Conservation (phyloP, 345 rosid genomes). For the Kandelia obovata region DNA sequence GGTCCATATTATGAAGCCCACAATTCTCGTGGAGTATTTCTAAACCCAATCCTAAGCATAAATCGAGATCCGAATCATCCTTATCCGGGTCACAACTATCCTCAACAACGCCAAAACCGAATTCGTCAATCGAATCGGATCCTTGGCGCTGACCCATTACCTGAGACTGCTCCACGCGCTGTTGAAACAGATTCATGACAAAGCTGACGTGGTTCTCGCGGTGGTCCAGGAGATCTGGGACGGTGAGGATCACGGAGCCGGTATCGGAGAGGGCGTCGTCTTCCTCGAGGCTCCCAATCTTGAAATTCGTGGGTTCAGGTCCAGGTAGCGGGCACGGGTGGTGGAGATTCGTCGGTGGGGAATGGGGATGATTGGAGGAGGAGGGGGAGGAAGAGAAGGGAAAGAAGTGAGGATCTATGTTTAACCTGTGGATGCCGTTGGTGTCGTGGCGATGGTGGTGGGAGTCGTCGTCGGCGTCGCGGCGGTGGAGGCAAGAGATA, state of each 20-base stretch:
- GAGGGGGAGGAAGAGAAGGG: not conserved
- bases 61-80: constrained; percentile 40
- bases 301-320: constrained; percentile 5
- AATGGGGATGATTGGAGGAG: constrained; percentile 4
- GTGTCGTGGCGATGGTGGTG: constrained; percentile 17
- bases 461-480: constrained; percentile 20
- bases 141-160: constrained; percentile 14
- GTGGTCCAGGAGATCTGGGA: constrained; percentile 48
- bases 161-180: constrained; percentile 85
- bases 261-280: constrained; percentile 27
- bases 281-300: not conserved
- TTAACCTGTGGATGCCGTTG: not conserved
- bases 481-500: constrained; percentile 39
- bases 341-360: constrained; percentile 4
- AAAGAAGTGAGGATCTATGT: constrained; percentile 29
- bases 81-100: constrained; percentile 31
- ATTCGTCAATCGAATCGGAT: constrained; percentile 26
- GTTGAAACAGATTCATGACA: constrained; percentile 87
- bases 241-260: constrained; percentile 26
- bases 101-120: constrained; percentile 42
- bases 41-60: constrained; percentile 47
- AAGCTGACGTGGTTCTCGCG: constrained; percentile 65
- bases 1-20: constrained; percentile 29
- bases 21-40: constrained; percentile 26
- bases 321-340: not conserved